Conservation (phyloP, 2,329 filamentous ascomycete genomes). For the Penicillium sp. region DNA sequence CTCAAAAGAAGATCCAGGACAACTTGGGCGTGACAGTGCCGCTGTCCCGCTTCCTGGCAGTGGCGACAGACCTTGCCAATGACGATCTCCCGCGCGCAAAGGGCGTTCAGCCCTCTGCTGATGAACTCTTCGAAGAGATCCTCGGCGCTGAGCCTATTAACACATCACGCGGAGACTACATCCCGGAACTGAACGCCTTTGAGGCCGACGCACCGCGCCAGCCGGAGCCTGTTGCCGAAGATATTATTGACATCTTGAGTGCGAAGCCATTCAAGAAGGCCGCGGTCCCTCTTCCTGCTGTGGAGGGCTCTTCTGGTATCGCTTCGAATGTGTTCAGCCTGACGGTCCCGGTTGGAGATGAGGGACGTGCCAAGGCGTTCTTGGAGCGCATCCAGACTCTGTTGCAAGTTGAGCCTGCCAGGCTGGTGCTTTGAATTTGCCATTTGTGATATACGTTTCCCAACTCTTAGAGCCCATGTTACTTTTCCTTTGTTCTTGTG, state of each 20-base stretch:
- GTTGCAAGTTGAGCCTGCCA: slow-evolving; percentile 71
- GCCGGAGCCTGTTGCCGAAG: slow-evolving; percentile 49
- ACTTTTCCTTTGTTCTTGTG: slow-evolving; percentile 15
- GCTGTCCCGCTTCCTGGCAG: slow-evolving; percentile 76
- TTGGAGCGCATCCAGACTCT: slow-evolving; percentile 79
- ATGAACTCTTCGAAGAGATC: slow-evolving; percentile 85
- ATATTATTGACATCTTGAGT: slow-evolving; percentile 78
- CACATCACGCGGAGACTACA: slow-evolving; percentile 57
- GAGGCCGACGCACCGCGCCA: slow-evolving; percentile 29
- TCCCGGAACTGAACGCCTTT: slow-evolving; percentile 62
- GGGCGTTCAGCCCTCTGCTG: slow-evolving; percentile 59
- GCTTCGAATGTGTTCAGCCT: slow-evolving; percentile 76
- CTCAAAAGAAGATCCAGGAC: slow-evolving; percentile 72
- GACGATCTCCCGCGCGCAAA: slow-evolving; percentile 68
- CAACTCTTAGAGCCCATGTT: slow-evolving; percentile 2
- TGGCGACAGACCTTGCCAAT: slow-evolving; percentile 82
- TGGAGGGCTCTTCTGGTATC: slow-evolving; percentile 39
- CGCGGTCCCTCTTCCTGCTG: slow-evolving; percentile 19
- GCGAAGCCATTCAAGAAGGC: slow-evolving; percentile 41
- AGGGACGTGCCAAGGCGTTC: slow-evolving; percentile 74
- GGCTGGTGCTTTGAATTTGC: slow-evolving; percentile 54
- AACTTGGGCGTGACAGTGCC: slow-evolving; percentile 75
- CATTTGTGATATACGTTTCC: slow-evolving; percentile 11
- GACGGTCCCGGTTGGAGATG: slow-evolving; percentile 70
- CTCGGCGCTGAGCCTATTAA: slow-evolving; percentile 54